Evolutionary conservation across 768 basidiomycete genomes (phyloP).

Genomic region (Mycena crocata): DNA sequence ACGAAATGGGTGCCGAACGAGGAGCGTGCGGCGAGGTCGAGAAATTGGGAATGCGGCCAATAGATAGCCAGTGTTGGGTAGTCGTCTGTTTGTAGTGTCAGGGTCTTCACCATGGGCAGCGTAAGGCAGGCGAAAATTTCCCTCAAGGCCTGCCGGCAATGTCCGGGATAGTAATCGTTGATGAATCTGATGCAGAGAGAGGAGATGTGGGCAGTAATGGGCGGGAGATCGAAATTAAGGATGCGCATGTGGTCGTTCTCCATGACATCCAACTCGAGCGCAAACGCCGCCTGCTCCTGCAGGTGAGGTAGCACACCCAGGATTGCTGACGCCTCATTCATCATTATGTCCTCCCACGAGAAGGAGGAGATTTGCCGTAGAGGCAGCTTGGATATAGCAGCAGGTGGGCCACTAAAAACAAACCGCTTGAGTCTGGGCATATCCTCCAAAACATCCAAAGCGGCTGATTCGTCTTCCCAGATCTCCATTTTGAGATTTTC

Average conservation of each 20-base stretch:
- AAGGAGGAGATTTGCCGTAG: background rate
- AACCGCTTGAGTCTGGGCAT: background rate
- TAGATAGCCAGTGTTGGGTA: background rate
- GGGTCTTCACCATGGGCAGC: background rate
- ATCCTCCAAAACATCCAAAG: background rate
- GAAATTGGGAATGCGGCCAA: conserved; percentile 5
- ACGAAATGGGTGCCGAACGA: background rate
- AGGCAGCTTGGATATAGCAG: background rate
- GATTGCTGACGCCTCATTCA: background rate
- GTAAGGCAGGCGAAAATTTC: background rate
- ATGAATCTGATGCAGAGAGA: background rate
- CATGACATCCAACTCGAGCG: background rate
- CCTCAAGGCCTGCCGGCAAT: background rate
- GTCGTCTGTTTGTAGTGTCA: background rate
- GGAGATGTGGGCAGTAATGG: background rate
- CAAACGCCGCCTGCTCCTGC: background rate
- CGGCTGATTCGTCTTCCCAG: background rate
- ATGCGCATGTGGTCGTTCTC: background rate
- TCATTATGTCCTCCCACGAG: background rate
- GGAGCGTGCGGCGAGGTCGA: conserved; percentile 9
- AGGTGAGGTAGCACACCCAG: background rate
- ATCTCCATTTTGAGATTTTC: background rate
- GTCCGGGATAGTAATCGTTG: too few species aligned
- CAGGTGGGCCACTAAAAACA: background rate
- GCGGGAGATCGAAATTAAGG: background rate